phyloP scores from a whole-genome alignment of 2,329 filamentous ascomycete species.

The Colletotrichum sublineola region DNA sequence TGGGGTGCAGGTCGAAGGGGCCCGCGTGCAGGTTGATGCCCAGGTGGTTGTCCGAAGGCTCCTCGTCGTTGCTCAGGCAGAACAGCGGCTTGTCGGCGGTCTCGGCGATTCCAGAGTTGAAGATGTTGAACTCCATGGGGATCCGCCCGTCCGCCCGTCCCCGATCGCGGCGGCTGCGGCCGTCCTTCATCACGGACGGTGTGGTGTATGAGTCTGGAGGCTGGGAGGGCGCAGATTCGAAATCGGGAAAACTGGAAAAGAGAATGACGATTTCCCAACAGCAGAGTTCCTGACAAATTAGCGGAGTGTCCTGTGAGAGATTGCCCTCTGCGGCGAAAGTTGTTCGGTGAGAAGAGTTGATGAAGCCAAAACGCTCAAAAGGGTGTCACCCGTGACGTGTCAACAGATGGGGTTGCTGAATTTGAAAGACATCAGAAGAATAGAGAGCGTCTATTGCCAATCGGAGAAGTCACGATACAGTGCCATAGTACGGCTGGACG shows the following conservation, averaged over 20 bases:
- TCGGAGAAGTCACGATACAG: not conserved
- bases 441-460: no score
- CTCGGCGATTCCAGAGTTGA: conserved; percentile 9
- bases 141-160: not conserved
- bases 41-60: conserved; percentile 8
- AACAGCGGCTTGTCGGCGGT: conserved; percentile 9
- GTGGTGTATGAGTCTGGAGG: not conserved
- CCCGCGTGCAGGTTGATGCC: conserved; percentile 22
- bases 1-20: conserved; percentile 5
- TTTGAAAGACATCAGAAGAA: not conserved
- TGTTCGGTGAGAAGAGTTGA: not conserved
- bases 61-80: conserved; percentile 11
- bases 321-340: not conserved
- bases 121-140: conserved; percentile 10
- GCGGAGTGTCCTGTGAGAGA: no score
- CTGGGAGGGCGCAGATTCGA: not conserved
- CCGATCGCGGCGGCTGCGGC: not conserved
- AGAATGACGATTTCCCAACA: not conserved
- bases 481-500: not conserved
- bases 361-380: not conserved
- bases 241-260: not conserved
- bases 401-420: not conserved
- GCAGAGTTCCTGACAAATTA: no score
- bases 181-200: not conserved
- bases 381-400: not conserved